Evolutionary conservation across 2,329 filamentous ascomycete species (phyloP).

Genomic region (Aspergillus sp.): DNA sequence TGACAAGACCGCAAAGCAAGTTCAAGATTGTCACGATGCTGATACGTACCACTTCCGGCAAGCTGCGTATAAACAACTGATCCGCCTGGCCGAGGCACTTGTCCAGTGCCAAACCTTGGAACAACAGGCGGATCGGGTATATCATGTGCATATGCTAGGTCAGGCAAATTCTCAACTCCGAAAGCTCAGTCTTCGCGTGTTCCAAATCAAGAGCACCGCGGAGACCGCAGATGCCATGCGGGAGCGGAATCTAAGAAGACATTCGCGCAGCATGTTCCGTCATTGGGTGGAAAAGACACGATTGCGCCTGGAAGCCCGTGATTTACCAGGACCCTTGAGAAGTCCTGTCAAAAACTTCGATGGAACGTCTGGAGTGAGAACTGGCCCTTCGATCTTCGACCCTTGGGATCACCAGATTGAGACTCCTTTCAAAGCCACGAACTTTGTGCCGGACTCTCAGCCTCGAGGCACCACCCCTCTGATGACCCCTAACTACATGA

Average conservation of each 20-base stretch:
- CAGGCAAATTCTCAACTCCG: slow-evolving; percentile 50
- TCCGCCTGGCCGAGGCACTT: slow-evolving; percentile 34
- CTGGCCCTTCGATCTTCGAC: slow-evolving; percentile 29
- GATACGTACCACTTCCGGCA: slow-evolving; percentile 38
- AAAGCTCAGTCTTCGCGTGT: slow-evolving; percentile 57
- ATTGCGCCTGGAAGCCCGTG: slow-evolving; percentile 26
- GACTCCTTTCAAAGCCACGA: slow-evolving; percentile 36
- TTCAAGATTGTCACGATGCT: slow-evolving; percentile 35
- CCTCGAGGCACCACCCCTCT: slow-evolving; percentile 34
- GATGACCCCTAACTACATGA: slow-evolving; percentile 42
- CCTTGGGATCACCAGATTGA: slow-evolving; percentile 34
- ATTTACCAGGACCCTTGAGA: slow-evolving; percentile 25
- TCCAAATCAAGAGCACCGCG: slow-evolving; percentile 51
- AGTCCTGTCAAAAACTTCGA: slow-evolving; percentile 7
- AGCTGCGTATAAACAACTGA: slow-evolving; percentile 37
- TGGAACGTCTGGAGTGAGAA: slow-evolving; percentile 6
- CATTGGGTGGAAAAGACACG: slow-evolving; percentile 52
- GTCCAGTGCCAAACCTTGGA: slow-evolving; percentile 34
- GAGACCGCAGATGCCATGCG: slow-evolving; percentile 54
- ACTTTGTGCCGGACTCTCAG: slow-evolving; percentile 32
- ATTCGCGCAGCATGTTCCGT: slow-evolving; percentile 54
- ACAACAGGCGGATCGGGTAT: slow-evolving; percentile 46
- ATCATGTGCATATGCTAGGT: slow-evolving; percentile 47
- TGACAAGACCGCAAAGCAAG: slow-evolving; percentile 33
- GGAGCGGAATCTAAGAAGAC: slow-evolving; percentile 53